phyloP scores from a whole-genome alignment of 805 yeast genomes.

The Komagataella phaffii region DNA sequence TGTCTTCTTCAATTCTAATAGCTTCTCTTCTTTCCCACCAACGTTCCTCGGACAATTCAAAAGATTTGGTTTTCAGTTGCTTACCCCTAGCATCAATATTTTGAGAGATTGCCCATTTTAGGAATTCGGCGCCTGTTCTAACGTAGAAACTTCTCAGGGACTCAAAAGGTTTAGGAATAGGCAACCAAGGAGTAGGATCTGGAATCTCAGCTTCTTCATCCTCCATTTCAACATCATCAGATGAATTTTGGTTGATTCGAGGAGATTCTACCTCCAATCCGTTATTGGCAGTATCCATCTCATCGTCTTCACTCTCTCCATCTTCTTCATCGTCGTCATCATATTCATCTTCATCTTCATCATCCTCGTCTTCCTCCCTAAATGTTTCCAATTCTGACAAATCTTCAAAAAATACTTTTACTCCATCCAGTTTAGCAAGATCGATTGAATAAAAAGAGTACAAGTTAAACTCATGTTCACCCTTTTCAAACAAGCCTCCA shows the following conservation, averaged over 20 bases:
- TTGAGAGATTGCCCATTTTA: constrained; percentile 87
- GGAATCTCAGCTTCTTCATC: constrained; percentile 61
- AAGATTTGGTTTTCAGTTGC: constrained; percentile 75
- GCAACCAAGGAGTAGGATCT: constrained; percentile 92
- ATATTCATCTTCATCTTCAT: constrained; percentile 43
- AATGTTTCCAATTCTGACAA: constrained; percentile 40
- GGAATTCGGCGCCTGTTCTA: constrained; percentile 74
- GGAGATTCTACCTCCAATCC: constrained; percentile 48
- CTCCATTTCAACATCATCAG: constrained; percentile 44
- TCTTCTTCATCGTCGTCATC: constrained; percentile 53
- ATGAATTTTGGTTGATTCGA: constrained; percentile 15
- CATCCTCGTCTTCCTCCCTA: constrained; percentile 47
- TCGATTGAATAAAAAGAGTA: constrained; percentile 84
- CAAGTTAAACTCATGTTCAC: constrained; percentile 72
- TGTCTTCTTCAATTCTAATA: constrained; percentile 78
- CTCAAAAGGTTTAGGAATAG: constrained; percentile 94
- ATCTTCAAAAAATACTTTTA: constrained; percentile 85
- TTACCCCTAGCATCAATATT: constrained; percentile 82
- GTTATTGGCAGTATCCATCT: constrained; percentile 27
- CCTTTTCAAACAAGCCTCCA: constrained; percentile 86
- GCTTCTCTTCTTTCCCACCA: constrained; percentile 99
- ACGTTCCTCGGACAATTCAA: constrained; percentile 84
- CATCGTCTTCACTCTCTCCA: constrained; percentile 25
- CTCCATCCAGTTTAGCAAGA: constrained; percentile 76
- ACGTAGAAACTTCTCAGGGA: constrained; percentile 69